Percentiles rank a stretch among this genome's conserved stretches.
These are phyloP conservation scores for Solanum hybrid DNA, from an alignment of 305 asterid species.

Conservation along the genomic window DNA sequence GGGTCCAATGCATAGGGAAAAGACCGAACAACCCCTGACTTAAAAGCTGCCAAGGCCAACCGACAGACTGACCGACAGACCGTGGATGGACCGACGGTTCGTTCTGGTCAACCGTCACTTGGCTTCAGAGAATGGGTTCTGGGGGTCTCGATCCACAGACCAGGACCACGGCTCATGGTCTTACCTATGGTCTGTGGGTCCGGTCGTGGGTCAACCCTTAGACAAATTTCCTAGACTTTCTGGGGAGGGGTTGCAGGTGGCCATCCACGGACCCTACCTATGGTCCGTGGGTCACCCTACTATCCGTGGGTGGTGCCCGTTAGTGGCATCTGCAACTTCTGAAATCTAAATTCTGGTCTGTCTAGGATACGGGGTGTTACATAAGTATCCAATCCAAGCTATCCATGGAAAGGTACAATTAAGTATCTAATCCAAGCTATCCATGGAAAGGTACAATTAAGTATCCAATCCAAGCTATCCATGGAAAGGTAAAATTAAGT, in stretches of 20 bases:
- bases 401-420: too few relatives aligned
- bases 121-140: neutral
- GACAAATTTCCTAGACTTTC: neutral
- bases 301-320: too few relatives aligned
- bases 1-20: neutral
- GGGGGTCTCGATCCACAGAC: neutral
- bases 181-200: neutral
- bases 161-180: neutral
- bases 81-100: neutral
- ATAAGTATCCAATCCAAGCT: too few relatives aligned
- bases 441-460: neutral
- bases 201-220: neutral
- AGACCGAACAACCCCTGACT: neutral
- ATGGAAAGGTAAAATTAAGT: neutral
- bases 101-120: neutral
- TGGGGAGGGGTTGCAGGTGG: too few relatives aligned
- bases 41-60: neutral
- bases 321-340: too few relatives aligned
- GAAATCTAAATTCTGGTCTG: too few relatives aligned
- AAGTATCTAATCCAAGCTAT: neutral
- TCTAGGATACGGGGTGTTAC: too few relatives aligned
- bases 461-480: neutral
- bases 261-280: too few relatives aligned
- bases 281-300: too few relatives aligned
- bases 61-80: neutral